Percentiles rank a stretch among this genome's conserved stretches.
Conservation (phyloP, 306 rosid genomes). For the Nissolia schottii region DNA sequence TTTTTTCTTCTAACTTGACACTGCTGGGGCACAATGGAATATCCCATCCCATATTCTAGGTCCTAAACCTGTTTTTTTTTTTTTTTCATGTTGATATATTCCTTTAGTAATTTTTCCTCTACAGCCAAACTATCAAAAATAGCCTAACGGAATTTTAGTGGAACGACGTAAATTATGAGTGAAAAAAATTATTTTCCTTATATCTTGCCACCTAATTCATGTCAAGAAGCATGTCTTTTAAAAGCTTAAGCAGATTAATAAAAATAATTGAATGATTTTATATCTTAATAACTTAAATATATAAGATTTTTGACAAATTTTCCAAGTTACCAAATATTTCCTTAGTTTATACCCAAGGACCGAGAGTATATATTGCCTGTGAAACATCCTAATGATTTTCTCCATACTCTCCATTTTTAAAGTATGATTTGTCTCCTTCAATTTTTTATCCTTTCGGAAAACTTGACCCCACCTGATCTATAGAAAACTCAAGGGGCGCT, state of each 20-base stretch:
- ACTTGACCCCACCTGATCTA: slow-evolving; percentile 21
- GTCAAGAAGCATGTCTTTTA: no score
- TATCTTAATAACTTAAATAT: no score
- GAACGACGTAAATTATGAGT: no score
- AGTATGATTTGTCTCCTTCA: slow-evolving; percentile 39
- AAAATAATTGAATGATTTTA: no score
- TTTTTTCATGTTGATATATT: background rate
- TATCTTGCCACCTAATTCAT: no score
- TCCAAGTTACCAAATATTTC: no score
- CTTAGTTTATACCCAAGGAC: no score
- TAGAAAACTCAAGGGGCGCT: slow-evolving; percentile 35
- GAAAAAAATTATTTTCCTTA: no score
- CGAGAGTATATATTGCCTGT: background rate
- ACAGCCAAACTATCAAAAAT: no score
- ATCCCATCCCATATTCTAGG: background rate
- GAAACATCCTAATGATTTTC: slow-evolving; percentile 28
- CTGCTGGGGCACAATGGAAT: background rate
- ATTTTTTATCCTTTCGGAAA: slow-evolving; percentile 34
- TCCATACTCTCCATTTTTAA: slow-evolving; percentile 32
- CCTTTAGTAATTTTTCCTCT: background rate
- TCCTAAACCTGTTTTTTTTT: background rate
- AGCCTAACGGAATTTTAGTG: no score
- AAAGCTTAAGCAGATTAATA: no score
- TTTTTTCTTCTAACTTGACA: background rate
- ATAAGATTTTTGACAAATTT: no score